Evolutionary conservation across 257 asterid species (phyloP).

Genomic region (Solanum arcanum): DNA sequence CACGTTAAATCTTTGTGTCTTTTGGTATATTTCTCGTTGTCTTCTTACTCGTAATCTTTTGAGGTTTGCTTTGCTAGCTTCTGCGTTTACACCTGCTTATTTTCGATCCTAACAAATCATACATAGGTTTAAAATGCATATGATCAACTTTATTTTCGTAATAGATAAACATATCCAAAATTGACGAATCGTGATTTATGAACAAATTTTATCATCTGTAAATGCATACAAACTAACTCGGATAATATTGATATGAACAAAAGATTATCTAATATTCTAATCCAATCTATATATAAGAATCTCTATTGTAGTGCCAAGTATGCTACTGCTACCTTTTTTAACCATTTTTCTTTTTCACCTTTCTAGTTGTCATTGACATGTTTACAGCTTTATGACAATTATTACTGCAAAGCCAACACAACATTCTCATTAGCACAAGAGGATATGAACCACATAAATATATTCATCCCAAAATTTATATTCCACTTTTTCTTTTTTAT

Average conservation of each 20-base stretch:
- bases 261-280: background rate
- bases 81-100: too few relatives aligned
- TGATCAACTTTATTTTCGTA: background rate
- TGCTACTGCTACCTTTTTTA: constrained; percentile 3
- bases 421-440: constrained; percentile 8
- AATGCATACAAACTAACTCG: background rate
- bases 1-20: too few relatives aligned
- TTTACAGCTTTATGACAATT: constrained; percentile 19
- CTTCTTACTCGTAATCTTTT: too few relatives aligned
- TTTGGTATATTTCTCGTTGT: too few relatives aligned
- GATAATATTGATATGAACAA: background rate
- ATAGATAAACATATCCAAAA: background rate
- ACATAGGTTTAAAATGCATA: background rate
- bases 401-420: constrained; percentile 22
- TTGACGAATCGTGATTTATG: background rate
- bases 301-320: constrained; percentile 7
- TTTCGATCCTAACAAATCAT: background rate
- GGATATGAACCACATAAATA: constrained; percentile 31
- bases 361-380: constrained; percentile 24
- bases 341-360: background rate
- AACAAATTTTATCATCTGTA: too few relatives aligned
- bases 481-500: background rate
- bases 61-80: too few relatives aligned
- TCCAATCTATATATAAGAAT: background rate
- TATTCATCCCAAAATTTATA: constrained; percentile 12